Base-by-base conservation (phyloP, 495 filamentous ascomycete species). In the Chlorociboria aeruginascens region DNA sequence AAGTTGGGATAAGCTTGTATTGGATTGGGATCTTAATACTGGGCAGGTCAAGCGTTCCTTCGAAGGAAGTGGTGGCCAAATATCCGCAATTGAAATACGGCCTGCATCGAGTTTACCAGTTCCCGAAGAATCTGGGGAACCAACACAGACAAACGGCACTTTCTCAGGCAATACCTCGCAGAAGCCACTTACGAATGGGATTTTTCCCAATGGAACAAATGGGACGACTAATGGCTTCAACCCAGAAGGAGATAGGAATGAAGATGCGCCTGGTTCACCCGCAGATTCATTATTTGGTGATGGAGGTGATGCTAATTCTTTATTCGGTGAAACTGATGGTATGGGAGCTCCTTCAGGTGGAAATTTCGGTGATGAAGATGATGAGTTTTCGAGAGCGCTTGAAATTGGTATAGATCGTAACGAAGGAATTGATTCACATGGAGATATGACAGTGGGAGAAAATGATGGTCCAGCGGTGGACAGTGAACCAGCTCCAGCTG, bases 1-100 rank as follows among this genome's bases (percentile, higher is more conserved):
- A 2, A 89, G 88, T 65, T 99, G 92, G 92, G 92, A 99, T 61
- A 95, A 94, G 65, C 78, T 74, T 13, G 79, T 97, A 7, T 77
- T 85, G 42, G 88, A 99, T 58, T 99, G 92, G 92, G 92, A 99
- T 59, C 62, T 99, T 31, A 87, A 97, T 54, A 92, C 81, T 3
- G 93, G 93, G 4, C 74, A 85, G 55, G 69, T 83, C 12, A 76
- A 78, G 42, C 78, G 87, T 28, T 70, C 70, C 11, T 99, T 89
- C 56, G 75, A 79, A 35, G 79, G 83, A 17, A 84, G 73, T 53
- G 86, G 83, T 4, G 71, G 82, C 1, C 92, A 99, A 57, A 87
- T 99, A 45, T 90, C 85, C 10, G 75, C 87, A 9, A 77, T 99
- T 43, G 89, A 95, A 61, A 75, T 84, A 33, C 77, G 92, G 8